Conservation (phyloP, 2,329 filamentous ascomycete genomes). For the Cladophialophora yegresii region DNA sequence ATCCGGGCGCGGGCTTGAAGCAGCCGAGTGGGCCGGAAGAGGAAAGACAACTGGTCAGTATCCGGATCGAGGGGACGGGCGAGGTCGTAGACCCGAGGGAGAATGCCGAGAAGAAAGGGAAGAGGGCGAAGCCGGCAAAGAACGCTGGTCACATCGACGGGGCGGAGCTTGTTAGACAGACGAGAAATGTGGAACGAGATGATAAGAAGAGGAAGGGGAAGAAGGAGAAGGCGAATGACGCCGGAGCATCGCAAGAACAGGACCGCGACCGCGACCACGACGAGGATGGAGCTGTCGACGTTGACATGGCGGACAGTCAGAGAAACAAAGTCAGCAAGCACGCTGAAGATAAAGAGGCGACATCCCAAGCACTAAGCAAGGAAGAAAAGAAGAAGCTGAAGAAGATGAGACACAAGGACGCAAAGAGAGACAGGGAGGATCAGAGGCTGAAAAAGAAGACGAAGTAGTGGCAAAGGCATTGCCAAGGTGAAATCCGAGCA, state of each 20-base stretch:
- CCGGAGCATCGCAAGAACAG: background rate
- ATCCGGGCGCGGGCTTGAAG: slow-evolving; percentile 39
- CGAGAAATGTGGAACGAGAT: background rate
- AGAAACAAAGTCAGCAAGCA: background rate
- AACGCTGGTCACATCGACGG: background rate
- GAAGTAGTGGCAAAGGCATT: background rate
- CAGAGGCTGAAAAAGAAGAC: slow-evolving; percentile 18
- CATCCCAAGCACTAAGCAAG: slow-evolving; percentile 9
- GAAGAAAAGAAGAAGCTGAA: slow-evolving; percentile 30
- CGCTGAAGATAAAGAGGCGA: background rate
- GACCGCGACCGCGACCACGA: background rate
- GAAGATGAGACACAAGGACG: slow-evolving; percentile 22
- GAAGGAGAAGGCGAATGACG: slow-evolving; percentile 7
- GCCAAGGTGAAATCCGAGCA: background rate
- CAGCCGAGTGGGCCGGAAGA: slow-evolving; percentile 41
- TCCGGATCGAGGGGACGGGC: slow-evolving; percentile 41
- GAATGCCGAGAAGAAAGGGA: background rate
- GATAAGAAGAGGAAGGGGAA: slow-evolving; percentile 1
- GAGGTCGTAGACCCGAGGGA: slow-evolving; percentile 23
- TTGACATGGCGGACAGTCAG: background rate
- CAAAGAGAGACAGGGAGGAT: slow-evolving; percentile 15
- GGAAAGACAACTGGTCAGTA: slow-evolving; percentile 42
- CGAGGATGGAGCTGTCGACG: background rate
- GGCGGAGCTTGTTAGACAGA: background rate
- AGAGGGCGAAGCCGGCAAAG: background rate